These are phyloP conservation scores for Scutellaria barbata DNA, from an alignment of 257 asterid species.

Conservation along the genomic window DNA sequence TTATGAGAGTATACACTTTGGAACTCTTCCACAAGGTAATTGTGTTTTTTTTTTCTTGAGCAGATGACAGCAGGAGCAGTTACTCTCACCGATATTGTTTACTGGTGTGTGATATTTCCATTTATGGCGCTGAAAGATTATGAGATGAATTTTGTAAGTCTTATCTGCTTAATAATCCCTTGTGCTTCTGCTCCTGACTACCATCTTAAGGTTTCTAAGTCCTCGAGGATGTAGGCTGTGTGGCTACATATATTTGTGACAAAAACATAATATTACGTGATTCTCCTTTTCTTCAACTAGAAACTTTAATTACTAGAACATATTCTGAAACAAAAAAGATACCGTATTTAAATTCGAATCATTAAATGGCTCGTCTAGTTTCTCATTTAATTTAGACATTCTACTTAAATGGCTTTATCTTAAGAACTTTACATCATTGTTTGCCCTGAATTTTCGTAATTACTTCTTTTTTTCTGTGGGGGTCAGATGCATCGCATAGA, in stretches of 20 bases:
- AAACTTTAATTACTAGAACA: background rate
- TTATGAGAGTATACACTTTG: conserved; percentile 18
- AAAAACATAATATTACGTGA: background rate
- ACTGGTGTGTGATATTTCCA: conserved; percentile 85
- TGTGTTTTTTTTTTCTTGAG: conserved; percentile 35
- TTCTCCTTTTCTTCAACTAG: background rate
- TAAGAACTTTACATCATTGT: background rate
- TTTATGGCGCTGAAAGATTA: conserved; percentile 73
- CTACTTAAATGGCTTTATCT: background rate
- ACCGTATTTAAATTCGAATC: background rate
- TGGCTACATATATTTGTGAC: conserved; percentile 25
- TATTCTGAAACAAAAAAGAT: background rate
- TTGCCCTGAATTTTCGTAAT: background rate
- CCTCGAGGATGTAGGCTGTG: conserved; percentile 1
- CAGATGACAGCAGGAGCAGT: conserved; percentile 97
- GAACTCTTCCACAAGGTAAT: conserved; percentile 27
- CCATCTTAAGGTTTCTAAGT: conserved; percentile 7
- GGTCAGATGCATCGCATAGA: background rate
- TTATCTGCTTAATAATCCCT: conserved; percentile 23
- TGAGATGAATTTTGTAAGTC: conserved; percentile 82
- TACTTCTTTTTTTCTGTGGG: conserved; percentile 18
- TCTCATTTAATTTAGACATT: conserved; percentile 5
- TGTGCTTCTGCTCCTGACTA: conserved; percentile 23
- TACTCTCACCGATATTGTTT: conserved; percentile 73
- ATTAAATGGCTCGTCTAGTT: conserved; percentile 13